Evolutionary conservation across 2,329 filamentous ascomycete species (phyloP).

Genomic region (Aspergillus oerlinghausenensis): DNA sequence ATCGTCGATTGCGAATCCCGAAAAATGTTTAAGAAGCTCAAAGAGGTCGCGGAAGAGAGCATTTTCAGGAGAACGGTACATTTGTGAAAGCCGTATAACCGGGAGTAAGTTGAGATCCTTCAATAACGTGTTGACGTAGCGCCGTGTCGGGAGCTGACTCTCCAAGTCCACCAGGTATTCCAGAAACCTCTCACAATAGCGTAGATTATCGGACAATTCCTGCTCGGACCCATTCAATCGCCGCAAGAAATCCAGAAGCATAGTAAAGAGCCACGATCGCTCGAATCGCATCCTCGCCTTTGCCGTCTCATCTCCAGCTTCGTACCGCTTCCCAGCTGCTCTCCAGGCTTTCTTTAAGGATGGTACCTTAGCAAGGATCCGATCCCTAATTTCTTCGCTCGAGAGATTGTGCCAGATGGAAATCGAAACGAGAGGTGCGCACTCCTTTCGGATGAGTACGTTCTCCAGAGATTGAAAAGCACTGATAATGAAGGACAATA

Average conservation of each 20-base stretch:
- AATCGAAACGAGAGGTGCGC: constrained; percentile 89
- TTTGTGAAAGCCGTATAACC: constrained; percentile 69
- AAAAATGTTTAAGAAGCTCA: constrained; percentile 78
- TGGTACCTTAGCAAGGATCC: constrained; percentile 65
- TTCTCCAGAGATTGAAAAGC: constrained; percentile 94
- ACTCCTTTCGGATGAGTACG: constrained; percentile 86
- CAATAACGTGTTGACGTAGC: constrained; percentile 86
- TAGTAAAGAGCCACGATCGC: constrained; percentile 84
- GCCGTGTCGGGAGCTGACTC: constrained; percentile 86
- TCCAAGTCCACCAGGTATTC: constrained; percentile 87
- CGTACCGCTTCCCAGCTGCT: constrained; percentile 77
- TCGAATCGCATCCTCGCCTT: constrained; percentile 85
- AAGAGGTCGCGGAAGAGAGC: constrained; percentile 75
- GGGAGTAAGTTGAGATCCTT: constrained; percentile 80
- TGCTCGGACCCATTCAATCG: constrained; percentile 57
- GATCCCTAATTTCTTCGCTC: constrained; percentile 68
- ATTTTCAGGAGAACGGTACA: constrained; percentile 71
- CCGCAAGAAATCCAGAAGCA: constrained; percentile 77
- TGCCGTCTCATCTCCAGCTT: constrained; percentile 72
- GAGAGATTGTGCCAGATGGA: constrained; percentile 93
- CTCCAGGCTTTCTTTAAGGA: constrained; percentile 87
- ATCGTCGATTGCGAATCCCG: constrained; percentile 85
- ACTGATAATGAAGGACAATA: constrained; percentile 84
- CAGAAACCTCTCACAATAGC: constrained; percentile 88
- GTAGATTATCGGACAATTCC: constrained; percentile 54